These are phyloP conservation scores for Puccinellia tenuiflora DNA, from an alignment of 176 grass and related monocot genomes.

Conservation along the genomic window DNA sequence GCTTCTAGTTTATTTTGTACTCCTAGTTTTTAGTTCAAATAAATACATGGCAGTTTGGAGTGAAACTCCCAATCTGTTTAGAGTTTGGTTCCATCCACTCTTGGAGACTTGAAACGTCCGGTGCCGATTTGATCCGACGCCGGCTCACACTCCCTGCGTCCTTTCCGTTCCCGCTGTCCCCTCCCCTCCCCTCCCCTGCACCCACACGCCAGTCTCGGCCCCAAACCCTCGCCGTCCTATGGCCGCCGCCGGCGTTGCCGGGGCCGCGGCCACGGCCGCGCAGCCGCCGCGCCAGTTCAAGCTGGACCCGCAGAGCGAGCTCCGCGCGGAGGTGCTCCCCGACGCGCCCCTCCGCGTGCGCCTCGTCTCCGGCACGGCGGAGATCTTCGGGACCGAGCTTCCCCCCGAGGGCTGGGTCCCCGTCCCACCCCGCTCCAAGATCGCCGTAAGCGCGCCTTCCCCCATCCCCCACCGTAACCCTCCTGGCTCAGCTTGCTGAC, in stretches of 20 bases:
- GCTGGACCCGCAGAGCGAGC: slow-evolving; percentile 64
- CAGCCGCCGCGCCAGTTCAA: slow-evolving; percentile 57
- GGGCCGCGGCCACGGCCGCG: not conserved
- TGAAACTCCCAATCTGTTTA: too few species aligned
- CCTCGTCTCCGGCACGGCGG: slow-evolving; percentile 72
- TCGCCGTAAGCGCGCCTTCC: slow-evolving; percentile 40
- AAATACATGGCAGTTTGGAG: too few species aligned
- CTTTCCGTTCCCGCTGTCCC: not conserved
- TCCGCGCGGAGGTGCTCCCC: slow-evolving; percentile 75
- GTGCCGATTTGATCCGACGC: not conserved
- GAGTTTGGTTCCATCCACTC: too few species aligned
- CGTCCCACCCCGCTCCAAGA: slow-evolving; percentile 70
- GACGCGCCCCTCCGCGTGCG: slow-evolving; percentile 68
- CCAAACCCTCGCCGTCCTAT: slow-evolving; percentile 31
- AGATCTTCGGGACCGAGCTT: slow-evolving; percentile 90
- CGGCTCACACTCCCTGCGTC: not conserved
- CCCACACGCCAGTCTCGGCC: not conserved
- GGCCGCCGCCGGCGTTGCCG: slow-evolving; percentile 18
- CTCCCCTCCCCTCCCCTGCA: not conserved
- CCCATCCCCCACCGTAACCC: not conserved
- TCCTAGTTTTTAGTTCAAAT: too few species aligned
- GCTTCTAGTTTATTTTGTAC: too few species aligned
- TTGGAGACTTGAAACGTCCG: not conserved
- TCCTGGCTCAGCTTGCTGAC: not conserved
- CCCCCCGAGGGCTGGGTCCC: slow-evolving; percentile 81